Evolutionary conservation across 176 grass and related monocot species (phyloP), one percentile per base, ranked within the genome.

Genomic region (Bothriochloa decipiens): DNA sequence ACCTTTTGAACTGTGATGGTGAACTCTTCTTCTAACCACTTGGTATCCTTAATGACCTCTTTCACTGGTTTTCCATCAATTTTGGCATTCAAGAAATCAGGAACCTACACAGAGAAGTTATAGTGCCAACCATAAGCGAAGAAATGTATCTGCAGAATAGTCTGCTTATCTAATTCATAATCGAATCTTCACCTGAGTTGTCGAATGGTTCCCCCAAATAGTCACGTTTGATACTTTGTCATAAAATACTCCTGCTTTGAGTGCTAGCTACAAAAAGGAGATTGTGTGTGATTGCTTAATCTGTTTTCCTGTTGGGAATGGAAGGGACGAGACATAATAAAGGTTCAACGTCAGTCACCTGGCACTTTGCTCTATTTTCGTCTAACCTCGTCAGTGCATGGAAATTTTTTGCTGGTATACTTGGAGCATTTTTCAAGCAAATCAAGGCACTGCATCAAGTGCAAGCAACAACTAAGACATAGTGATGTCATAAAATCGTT

Each of bases 51-150:
- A 70, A 98, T 94, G 65, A 95, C 89, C 86, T 95, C 89, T 80
- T 93, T 96, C 29, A 82, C 91, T 52, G 93, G 91, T 18, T 76
- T 89, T 40, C 96, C 96, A 40, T 91, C 63, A 33, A 95, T 96
- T 95, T 92, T 98, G 58, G 96, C 93, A 86, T 98, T 98, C 84
- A 98, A 79, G 81, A 98, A 98, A 95, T 98, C 96, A 87, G 96
- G 93, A 92, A 98, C 96, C 96, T 95, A 84, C 67, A 16, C 64
- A 63, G 65, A 57, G 23, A 83, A 84, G 90, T 68, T 40, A 32
- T 32, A 80, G 55, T 42, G 73, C 27, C 46, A 83, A 20, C 8
- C 45, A 72, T 66, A 43, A 81, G 63, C 10, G 65, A 68, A 76
- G 16, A 66, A 36, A 40, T 42, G 2, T 18, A 50, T 83, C 18